A percentile compares a stretch with the other conserved stretches of the same genome.
Evolutionary conservation across 73 alveolate species (phyloP).

Genomic region (Tetrahymena borealis): DNA sequence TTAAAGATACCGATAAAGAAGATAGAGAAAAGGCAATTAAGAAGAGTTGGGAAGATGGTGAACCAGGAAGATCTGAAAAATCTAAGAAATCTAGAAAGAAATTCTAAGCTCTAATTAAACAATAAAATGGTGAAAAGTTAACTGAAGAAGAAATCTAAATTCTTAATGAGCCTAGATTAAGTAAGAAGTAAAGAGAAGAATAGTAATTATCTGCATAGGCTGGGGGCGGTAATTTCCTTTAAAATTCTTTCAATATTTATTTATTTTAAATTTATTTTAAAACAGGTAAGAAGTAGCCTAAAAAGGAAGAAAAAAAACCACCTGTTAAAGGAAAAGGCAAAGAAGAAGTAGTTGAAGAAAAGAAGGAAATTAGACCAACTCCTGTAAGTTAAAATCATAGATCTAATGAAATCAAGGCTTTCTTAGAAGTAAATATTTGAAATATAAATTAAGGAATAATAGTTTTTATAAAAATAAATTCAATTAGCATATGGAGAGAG

Average conservation of each 20-base stretch:
- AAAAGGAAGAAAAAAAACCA: constrained; percentile 33
- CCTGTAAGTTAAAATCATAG: constrained; percentile 25
- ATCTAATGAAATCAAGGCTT: constrained; percentile 15
- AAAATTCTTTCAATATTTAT: not conserved
- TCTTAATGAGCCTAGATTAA: constrained; percentile 39
- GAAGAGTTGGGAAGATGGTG: constrained; percentile 92
- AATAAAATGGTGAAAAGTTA: constrained; percentile 69
- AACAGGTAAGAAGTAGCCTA: constrained; percentile 27
- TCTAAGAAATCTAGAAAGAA: constrained; percentile 86
- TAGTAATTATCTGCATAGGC: constrained; percentile 1
- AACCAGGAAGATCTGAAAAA: constrained; percentile 96
- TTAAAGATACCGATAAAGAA: constrained; percentile 93
- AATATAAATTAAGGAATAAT: too few relatives aligned
- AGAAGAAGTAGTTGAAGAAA: constrained; percentile 17
- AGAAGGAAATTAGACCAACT: not conserved
- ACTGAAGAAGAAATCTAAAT: constrained; percentile 26
- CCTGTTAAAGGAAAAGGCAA: constrained; percentile 18
- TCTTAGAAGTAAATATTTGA: constrained; percentile 1
- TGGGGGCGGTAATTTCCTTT: not conserved
- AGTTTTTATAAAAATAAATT: too few relatives aligned
- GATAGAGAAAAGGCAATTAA: constrained; percentile 89
- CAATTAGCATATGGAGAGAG: constrained; percentile 17
- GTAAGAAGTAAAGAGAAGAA: constrained; percentile 40
- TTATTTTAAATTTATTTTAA: not conserved
- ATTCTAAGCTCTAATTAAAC: constrained; percentile 64